Evolutionary conservation across 2,329 filamentous ascomycete species (phyloP).

Genomic region (Colletotrichum neosansevieriae): DNA sequence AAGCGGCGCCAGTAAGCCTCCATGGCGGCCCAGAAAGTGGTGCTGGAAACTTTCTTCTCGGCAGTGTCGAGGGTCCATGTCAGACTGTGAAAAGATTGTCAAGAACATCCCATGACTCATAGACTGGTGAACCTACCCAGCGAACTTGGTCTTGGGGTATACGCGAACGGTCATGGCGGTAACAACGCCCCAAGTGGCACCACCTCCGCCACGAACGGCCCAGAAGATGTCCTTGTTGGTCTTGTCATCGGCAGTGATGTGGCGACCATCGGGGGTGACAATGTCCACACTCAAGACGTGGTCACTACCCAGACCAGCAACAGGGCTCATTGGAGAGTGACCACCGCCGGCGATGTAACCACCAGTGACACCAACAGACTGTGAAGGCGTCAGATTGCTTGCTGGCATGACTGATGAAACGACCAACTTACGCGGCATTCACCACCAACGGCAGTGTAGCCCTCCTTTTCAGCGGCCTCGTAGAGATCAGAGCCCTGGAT

Average conservation of each 20-base stretch:
- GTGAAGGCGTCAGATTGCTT: rapidly evolving
- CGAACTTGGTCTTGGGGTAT: conserved; percentile 49
- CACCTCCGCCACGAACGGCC: conserved; percentile 61
- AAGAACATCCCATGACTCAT: no score
- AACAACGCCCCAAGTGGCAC: conserved; percentile 59
- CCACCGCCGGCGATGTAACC: conserved; percentile 56
- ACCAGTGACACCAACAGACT: conserved; percentile 46
- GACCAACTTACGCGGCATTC: conserved; percentile 56
- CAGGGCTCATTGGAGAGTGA: conserved; percentile 59
- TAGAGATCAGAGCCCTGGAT: conserved; percentile 67
- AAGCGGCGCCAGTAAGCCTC: conserved; percentile 49
- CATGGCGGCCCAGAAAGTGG: conserved; percentile 50
- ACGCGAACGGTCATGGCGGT: conserved; percentile 52
- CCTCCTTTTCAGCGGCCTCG: conserved; percentile 58
- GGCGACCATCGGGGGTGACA: conserved; percentile 57
- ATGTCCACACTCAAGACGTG: conserved; percentile 64
- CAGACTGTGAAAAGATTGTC: no score
- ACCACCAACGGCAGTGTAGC: conserved; percentile 64
- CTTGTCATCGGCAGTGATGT: conserved; percentile 54
- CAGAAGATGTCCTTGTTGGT: conserved; percentile 63
- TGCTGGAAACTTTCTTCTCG: conserved; percentile 42
- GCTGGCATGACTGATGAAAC: neutral
- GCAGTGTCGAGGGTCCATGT: conserved; percentile 47
- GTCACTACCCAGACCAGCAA: conserved; percentile 59
- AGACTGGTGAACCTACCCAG: no score